These are phyloP conservation scores for Phytophthora sp. DNA, from an alignment of 352 stramenopile genomes.

Conservation along the genomic window DNA sequence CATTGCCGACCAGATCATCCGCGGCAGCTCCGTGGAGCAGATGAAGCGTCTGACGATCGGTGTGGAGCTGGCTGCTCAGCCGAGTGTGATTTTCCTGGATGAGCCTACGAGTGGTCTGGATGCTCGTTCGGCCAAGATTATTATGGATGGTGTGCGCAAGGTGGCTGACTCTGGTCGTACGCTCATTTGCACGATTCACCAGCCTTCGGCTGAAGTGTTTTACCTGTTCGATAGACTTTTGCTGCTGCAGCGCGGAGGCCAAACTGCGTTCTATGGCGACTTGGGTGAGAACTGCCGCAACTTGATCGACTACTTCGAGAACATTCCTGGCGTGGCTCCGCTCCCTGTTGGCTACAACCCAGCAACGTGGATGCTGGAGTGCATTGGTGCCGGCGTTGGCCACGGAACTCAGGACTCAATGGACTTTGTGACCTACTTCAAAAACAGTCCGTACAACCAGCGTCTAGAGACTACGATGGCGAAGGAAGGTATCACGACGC, in stretches of 20 bases:
- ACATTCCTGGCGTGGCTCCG: constrained; percentile 39
- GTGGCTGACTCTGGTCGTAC: constrained; percentile 10
- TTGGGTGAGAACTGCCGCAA: constrained; percentile 33
- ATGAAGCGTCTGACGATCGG: constrained; percentile 52
- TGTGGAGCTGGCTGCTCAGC: constrained; percentile 66
- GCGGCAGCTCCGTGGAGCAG: constrained; percentile 26
- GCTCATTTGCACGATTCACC: constrained; percentile 89
- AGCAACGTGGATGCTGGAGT: constrained; percentile 85
- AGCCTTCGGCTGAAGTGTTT: constrained; percentile 82
- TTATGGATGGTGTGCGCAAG: constrained; percentile 12
- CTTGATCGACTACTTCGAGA: constrained; percentile 23
- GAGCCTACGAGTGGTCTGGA: constrained; percentile 12
- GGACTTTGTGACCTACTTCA: constrained; percentile 31
- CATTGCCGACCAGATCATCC: constrained; percentile 41
- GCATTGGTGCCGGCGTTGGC: constrained; percentile 45
- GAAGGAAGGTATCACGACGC: constrained; percentile 25
- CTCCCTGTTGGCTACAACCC: constrained; percentile 45
- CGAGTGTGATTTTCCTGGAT: constrained; percentile 22
- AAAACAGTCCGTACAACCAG: constrained; percentile 20
- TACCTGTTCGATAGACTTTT: constrained; percentile 81
- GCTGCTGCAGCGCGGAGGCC: constrained; percentile 58
- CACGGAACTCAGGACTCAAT: background rate
- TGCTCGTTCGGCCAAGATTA: constrained; percentile 3
- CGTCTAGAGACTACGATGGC: constrained; percentile 9
- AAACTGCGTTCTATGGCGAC: too few relatives aligned